phyloP scores from a whole-genome alignment of 2,329 filamentous ascomycete genomes.

The Madurella mycetomatis region DNA sequence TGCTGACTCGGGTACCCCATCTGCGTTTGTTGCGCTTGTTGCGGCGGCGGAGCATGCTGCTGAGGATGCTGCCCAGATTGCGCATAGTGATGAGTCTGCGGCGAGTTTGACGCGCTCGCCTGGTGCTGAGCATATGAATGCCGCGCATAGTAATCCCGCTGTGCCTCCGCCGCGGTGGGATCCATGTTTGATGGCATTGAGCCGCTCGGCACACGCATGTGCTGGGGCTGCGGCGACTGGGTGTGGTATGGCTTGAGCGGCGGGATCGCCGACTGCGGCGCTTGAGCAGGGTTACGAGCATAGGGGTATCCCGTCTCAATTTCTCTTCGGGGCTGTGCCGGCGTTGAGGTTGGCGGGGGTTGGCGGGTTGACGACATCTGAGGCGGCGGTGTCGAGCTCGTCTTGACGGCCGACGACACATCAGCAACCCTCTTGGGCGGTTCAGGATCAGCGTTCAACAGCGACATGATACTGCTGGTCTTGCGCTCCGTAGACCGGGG shows the following conservation, averaged over 20 bases:
- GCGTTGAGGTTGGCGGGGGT: constrained; percentile 38
- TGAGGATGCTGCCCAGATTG: constrained; percentile 20
- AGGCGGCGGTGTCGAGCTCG: constrained; percentile 51
- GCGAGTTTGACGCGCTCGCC: constrained; percentile 30
- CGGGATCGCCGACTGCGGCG: constrained; percentile 46
- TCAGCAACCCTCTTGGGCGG: constrained; percentile 49
- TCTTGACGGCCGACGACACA: constrained; percentile 37
- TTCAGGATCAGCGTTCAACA: constrained; percentile 58
- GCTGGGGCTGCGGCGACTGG: constrained; percentile 48
- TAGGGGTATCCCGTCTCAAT: constrained; percentile 46
- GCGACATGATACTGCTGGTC: constrained; percentile 58
- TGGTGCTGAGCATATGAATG: constrained; percentile 34
- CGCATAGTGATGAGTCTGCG: constrained; percentile 26
- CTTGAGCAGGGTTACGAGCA: constrained; percentile 36
- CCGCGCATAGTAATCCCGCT: constrained; percentile 45
- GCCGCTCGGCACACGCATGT: constrained; percentile 42
- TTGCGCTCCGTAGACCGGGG: constrained; percentile 49
- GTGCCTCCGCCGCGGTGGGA: constrained; percentile 29
- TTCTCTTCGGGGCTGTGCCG: constrained; percentile 46
- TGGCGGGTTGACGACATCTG: constrained; percentile 41
- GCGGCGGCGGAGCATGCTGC: constrained; percentile 4
- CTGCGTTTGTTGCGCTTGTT: constrained; percentile 24
- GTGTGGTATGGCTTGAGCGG: constrained; percentile 50
- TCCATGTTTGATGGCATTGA: constrained; percentile 41
- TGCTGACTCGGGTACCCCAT: constrained; percentile 25